phyloP scores from a whole-genome alignment of 768 basidiomycete species.

The Fomitopsis serialis region DNA sequence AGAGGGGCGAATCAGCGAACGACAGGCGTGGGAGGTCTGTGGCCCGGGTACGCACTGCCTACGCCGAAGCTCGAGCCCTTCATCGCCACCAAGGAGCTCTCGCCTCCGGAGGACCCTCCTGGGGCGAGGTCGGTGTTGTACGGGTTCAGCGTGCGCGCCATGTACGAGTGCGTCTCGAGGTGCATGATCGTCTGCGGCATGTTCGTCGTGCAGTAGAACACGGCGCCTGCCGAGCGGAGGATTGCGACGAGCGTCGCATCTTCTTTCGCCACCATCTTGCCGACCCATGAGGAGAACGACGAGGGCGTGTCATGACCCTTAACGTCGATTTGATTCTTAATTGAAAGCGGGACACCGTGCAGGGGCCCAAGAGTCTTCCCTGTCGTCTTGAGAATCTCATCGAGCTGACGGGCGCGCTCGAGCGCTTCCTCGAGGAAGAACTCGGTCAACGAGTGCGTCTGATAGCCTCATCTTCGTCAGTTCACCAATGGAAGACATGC shows the following conservation, averaged over 20 bases:
- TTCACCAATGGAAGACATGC: not conserved
- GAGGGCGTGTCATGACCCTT: not conserved
- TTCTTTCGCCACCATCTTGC: not conserved
- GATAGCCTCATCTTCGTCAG: not conserved
- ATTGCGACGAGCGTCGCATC: not conserved
- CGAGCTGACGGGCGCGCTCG: conserved; percentile 35
- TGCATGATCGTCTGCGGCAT: conserved; percentile 71
- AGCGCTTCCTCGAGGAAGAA: conserved; percentile 41
- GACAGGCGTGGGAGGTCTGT: conserved; percentile 37
- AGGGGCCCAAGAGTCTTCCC: not conserved
- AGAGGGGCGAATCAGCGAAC: conserved; percentile 30
- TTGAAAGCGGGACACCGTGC: not conserved
- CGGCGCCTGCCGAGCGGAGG: not conserved
- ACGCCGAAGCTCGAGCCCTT: conserved; percentile 55
- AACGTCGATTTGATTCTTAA: not conserved
- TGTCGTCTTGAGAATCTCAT: conserved; percentile 26
- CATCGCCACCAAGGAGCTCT: conserved; percentile 57
- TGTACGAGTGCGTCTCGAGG: conserved; percentile 30
- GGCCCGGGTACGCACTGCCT: conserved; percentile 38
- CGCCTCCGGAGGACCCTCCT: conserved; percentile 66
- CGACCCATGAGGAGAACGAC: not conserved
- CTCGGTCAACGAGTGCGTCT: conserved; percentile 26
- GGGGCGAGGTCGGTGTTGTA: conserved; percentile 49
- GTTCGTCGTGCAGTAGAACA: conserved; percentile 51
- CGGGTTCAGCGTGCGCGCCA: conserved; percentile 35